Evolutionary conservation across 2,329 filamentous ascomycete genomes (phyloP), one percentile per base, ranked within the genome.

Genomic region (Pseudocercospora fuligena): DNA sequence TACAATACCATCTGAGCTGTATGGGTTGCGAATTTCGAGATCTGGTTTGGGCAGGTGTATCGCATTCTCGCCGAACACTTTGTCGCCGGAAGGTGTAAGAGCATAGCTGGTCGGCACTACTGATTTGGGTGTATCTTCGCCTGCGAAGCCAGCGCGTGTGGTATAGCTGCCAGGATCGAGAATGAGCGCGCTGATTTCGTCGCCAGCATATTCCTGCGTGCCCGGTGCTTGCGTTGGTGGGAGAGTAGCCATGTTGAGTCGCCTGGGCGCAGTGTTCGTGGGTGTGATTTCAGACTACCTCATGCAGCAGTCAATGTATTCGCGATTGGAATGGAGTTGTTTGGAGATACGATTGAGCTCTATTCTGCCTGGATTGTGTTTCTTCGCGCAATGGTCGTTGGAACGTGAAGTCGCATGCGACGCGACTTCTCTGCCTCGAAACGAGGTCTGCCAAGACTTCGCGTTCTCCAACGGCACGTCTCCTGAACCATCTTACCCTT

Each of bases 111-210:
- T 95, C 29, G 94, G 94, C 5, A 97, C 87, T 65, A 98, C 89
- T 31, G 92, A 93, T 83, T 98, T 98, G 73, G 95, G 95, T 0
- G 93, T 91, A 82, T 99, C 95, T 87, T 99, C 96, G 77, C 96
- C 95, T 12, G 96, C 96, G 77, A 98, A 99, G 66, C 95, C 95
- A 67, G 94, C 95, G 81, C 96, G 93, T 47, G 92, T 94, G 73
- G 89, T 90, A 77, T 92, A 92, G 82, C 93, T 97, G 69, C 96
- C 95, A 2, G 95, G 92, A 78, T 99, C 95, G 77, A 99, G 92
- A 43, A 99, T 92, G 73, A 99, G 91, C 61, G 96, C 96, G 40
- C 94, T 96, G 71, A 99, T 94, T 84, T 99, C 95, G 84, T 99
- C 95, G 97, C 82, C 82, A 53, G 80, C 82, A 69, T 83, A 84